phyloP scores from a whole-genome alignment of 1,139 yeast species.

The Waltiozyma sp. region DNA sequence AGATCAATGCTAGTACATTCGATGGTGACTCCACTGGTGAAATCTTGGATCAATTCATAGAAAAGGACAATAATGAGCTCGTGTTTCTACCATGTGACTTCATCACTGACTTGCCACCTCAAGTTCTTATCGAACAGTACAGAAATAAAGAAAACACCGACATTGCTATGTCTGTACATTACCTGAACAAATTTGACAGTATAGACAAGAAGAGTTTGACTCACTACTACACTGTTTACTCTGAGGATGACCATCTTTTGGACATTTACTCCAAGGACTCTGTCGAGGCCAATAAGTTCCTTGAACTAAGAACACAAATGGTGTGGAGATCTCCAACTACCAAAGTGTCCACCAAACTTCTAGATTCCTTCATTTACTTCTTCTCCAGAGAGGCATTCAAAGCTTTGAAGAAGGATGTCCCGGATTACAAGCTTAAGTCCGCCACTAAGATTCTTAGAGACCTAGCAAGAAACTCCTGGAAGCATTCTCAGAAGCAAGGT shows the following conservation, averaged over 20 bases:
- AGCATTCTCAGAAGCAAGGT: conserved; percentile 49
- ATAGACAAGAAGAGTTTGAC: conserved; percentile 70
- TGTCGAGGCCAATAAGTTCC: conserved; percentile 55
- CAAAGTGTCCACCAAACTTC: conserved; percentile 60
- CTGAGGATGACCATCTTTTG: conserved; percentile 42
- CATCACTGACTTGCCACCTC: conserved; percentile 85
- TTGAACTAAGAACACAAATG: conserved; percentile 76
- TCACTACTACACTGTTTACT: conserved; percentile 42
- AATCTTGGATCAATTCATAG: conserved; percentile 40
- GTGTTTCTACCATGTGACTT: conserved; percentile 89
- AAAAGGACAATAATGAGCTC: conserved; percentile 37
- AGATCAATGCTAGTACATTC: conserved; percentile 36
- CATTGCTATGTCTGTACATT: conserved; percentile 61
- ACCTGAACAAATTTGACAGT: conserved; percentile 57
- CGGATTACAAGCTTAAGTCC: conserved; percentile 31
- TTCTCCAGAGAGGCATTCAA: conserved; percentile 47
- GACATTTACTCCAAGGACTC: conserved; percentile 59
- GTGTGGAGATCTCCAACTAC: conserved; percentile 80
- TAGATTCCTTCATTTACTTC: conserved; percentile 73
- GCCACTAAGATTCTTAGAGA: conserved; percentile 71
- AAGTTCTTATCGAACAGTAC: conserved; percentile 73
- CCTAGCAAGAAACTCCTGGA: conserved; percentile 87
- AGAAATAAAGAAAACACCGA: conserved; percentile 57
- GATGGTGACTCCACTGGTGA: conserved; percentile 54
- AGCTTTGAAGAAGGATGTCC: conserved; percentile 23